Percentiles rank a stretch among this genome's conserved stretches.
These are phyloP conservation scores for Colletotrichum sansevieriae DNA, from an alignment of 2,329 filamentous ascomycete species.

Conservation along the genomic window DNA sequence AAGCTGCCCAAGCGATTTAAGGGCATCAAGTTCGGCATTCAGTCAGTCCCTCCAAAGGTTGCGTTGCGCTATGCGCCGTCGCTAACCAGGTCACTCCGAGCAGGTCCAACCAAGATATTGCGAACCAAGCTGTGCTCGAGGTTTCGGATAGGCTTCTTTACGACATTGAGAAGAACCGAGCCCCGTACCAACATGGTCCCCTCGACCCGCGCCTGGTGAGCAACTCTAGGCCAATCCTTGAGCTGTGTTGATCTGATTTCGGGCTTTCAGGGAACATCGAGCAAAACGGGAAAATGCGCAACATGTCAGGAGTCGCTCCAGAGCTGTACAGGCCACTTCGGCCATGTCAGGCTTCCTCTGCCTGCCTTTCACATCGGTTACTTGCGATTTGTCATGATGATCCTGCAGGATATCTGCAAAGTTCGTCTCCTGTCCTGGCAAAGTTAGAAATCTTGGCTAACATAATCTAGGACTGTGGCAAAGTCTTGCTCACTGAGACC, in stretches of 20 bases:
- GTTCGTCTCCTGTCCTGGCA: constrained; percentile 47
- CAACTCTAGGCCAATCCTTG: constrained; percentile 36
- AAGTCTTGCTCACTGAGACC: constrained; percentile 83
- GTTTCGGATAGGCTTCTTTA: constrained; percentile 95
- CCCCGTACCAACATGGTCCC: constrained; percentile 84
- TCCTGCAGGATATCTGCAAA: constrained; percentile 97
- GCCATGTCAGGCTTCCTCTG: constrained; percentile 89
- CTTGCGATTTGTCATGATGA: constrained; percentile 90
- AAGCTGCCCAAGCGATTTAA: constrained; percentile 91
- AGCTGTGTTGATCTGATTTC: neutral
- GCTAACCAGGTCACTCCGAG: constrained; percentile 9
- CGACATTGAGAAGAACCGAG: constrained; percentile 84
- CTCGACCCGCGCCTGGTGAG: constrained; percentile 83
- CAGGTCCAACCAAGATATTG: constrained; percentile 92
- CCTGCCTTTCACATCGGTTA: constrained; percentile 98
- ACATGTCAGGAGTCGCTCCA: constrained; percentile 87
- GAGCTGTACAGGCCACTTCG: constrained; percentile 95
- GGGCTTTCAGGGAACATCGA: constrained; percentile 78
- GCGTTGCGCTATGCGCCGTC: neutral
- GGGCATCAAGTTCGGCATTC: constrained; percentile 92
- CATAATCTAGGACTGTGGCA: constrained; percentile 76
- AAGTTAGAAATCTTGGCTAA: constrained; percentile 1
- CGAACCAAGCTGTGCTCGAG: constrained; percentile 94
- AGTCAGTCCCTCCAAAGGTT: constrained; percentile 63
- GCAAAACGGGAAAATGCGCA: constrained; percentile 81